Percentiles rank a stretch among this genome's conserved stretches.
Evolutionary conservation across 2,329 filamentous ascomycete genomes (phyloP).

Genomic region (Alternaria consortialis): DNA sequence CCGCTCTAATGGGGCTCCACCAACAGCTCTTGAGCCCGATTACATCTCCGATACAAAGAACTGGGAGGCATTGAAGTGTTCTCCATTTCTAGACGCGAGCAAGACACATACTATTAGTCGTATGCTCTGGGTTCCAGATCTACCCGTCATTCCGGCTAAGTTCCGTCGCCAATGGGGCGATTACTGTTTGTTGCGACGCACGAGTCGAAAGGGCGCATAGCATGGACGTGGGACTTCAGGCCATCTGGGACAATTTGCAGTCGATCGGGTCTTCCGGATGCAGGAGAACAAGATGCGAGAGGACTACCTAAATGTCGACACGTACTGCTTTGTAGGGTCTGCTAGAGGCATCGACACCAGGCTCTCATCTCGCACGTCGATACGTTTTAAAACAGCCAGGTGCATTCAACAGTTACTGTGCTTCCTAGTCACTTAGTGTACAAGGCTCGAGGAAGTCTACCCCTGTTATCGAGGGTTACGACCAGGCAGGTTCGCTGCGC

Average conservation of each 20-base stretch:
- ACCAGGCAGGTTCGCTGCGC: constrained; percentile 17
- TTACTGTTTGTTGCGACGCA: constrained; percentile 80
- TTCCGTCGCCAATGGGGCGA: constrained; percentile 82
- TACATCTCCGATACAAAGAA: constrained; percentile 76
- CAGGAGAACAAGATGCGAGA: background rate
- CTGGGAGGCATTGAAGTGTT: constrained; percentile 81
- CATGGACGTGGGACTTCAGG: background rate
- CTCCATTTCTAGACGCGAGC: constrained; percentile 80
- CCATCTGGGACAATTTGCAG: background rate
- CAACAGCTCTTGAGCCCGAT: constrained; percentile 78
- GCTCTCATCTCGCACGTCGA: background rate
- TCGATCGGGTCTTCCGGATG: background rate
- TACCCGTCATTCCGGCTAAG: constrained; percentile 72
- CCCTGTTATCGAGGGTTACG: background rate
- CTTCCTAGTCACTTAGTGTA: background rate
- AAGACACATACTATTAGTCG: constrained; percentile 78
- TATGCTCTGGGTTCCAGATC: constrained; percentile 81
- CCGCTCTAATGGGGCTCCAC: constrained; percentile 69
- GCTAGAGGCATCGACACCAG: no score
- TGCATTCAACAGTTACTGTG: background rate
- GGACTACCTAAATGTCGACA: no score
- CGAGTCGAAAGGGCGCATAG: background rate
- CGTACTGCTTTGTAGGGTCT: no score
- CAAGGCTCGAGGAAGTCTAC: background rate
- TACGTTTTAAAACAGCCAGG: background rate